Conservation (phyloP, 352 stramenopile species). For the Peronospora farinosa region DNA sequence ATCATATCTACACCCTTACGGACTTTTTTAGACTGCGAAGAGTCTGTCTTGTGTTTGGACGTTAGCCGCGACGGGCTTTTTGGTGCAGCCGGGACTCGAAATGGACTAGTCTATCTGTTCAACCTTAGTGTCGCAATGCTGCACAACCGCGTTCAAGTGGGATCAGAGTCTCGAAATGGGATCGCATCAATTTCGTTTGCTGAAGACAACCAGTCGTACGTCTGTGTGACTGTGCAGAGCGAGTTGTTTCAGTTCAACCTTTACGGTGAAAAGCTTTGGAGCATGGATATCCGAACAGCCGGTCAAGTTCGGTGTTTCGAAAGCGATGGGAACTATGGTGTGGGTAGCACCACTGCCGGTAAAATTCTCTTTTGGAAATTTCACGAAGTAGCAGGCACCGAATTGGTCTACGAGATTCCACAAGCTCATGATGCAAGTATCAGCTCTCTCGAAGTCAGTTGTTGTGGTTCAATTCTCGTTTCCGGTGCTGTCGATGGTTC, state of each 20-base stretch:
- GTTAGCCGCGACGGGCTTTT: constrained; percentile 49
- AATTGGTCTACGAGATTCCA: constrained; percentile 55
- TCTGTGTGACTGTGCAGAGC: constrained; percentile 68
- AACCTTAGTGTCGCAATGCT: constrained; percentile 27
- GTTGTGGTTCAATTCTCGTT: constrained; percentile 48
- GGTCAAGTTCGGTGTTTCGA: constrained; percentile 66
- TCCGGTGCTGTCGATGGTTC: constrained; percentile 55
- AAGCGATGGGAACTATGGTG: constrained; percentile 62
- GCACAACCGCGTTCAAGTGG: constrained; percentile 32
- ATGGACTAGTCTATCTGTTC: constrained; percentile 54
- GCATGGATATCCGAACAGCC: constrained; percentile 40
- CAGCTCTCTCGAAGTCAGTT: constrained; percentile 51
- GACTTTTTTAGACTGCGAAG: constrained; percentile 58
- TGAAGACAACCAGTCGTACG: constrained; percentile 40
- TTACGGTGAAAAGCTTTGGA: constrained; percentile 39
- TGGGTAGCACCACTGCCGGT: constrained; percentile 58
- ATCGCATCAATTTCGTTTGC: constrained; percentile 55
- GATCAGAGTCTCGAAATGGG: constrained; percentile 27
- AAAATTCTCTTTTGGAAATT: constrained; percentile 69
- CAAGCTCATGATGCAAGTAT: constrained; percentile 59
- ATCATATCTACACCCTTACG: constrained; percentile 45
- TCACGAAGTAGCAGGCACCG: constrained; percentile 30
- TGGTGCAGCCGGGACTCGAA: constrained; percentile 46
- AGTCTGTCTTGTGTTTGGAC: constrained; percentile 60
- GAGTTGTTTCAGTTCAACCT: constrained; percentile 59